Conservation (phyloP, 2,329 filamentous ascomycete species). For the Fusarium luffae region DNA sequence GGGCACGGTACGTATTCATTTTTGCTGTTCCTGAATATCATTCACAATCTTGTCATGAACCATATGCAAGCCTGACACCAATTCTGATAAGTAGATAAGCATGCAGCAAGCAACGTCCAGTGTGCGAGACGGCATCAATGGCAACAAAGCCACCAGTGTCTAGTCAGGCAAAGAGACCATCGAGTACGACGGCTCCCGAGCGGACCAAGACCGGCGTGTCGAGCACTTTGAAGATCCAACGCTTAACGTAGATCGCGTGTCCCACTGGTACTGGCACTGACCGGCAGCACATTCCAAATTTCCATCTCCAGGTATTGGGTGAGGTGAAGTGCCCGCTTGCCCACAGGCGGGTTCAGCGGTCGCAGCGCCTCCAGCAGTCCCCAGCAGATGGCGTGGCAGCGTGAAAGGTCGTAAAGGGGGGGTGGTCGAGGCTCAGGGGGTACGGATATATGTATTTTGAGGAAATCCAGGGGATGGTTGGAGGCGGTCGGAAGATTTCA, state of each 20-base stretch:
- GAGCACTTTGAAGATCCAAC: slow-evolving; percentile 7
- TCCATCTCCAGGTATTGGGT: slow-evolving; percentile 41
- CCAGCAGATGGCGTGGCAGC: slow-evolving; percentile 14
- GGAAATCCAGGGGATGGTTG: slow-evolving; percentile 28
- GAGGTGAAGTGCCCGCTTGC: slow-evolving; percentile 43
- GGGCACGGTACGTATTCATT: slow-evolving; percentile 15
- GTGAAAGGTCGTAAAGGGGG: slow-evolving; percentile 20
- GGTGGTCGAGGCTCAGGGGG: slow-evolving; percentile 21
- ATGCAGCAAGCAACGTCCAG: background rate
- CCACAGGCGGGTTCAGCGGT: slow-evolving; percentile 40
- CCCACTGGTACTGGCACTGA: slow-evolving; percentile 34
- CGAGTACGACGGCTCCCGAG: background rate
- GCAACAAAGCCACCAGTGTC: background rate
- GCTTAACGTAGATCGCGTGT: slow-evolving; percentile 37
- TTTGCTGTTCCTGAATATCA: slow-evolving; percentile 37
- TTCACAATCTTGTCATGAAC: slow-evolving; percentile 20
- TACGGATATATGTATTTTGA: slow-evolving; percentile 9
- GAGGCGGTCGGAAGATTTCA: slow-evolving; percentile 22
- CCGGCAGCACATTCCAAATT: slow-evolving; percentile 43
- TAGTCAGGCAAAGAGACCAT: background rate
- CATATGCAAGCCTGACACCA: slow-evolving; percentile 11
- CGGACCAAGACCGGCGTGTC: background rate
- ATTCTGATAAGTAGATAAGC: background rate
- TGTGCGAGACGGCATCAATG: slow-evolving; percentile 1
- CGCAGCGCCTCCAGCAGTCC: slow-evolving; percentile 37